These are phyloP conservation scores for Theobroma cacao DNA, from an alignment of 345 rosid species.

Conservation along the genomic window DNA sequence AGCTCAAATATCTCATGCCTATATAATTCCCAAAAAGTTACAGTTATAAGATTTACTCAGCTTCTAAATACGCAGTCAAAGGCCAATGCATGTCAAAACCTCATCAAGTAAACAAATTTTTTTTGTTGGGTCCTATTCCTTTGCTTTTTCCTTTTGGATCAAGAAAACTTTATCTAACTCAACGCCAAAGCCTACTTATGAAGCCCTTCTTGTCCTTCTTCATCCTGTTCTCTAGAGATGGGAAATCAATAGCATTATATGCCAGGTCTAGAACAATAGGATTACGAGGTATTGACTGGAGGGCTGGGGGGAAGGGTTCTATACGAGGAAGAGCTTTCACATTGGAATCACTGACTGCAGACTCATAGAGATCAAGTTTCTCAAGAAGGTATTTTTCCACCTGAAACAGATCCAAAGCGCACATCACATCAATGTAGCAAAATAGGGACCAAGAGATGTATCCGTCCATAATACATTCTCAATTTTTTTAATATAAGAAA, in stretches of 20 bases:
- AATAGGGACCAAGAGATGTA: neutral
- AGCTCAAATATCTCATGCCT: neutral
- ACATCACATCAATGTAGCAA: neutral
- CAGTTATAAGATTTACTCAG: slow-evolving; percentile 12
- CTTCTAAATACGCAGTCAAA: neutral
- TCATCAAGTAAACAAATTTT: neutral
- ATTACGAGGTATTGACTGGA: slow-evolving; percentile 63
- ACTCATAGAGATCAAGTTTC: slow-evolving; percentile 78
- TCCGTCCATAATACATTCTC: neutral
- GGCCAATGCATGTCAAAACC: neutral
- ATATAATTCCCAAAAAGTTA: neutral
- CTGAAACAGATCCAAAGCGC: slow-evolving; percentile 32
- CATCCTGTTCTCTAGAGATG: slow-evolving; percentile 77
- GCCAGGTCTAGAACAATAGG: slow-evolving; percentile 91
- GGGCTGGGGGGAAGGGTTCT: slow-evolving; percentile 84
- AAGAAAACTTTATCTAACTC: slow-evolving; percentile 19
- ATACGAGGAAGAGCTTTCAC: slow-evolving; percentile 59
- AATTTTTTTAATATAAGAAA: neutral
- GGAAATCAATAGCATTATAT: slow-evolving; percentile 64
- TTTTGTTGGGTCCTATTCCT: neutral
- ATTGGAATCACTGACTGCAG: slow-evolving; percentile 69
- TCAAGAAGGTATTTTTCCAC: slow-evolving; percentile 70
- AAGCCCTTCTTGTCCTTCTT: slow-evolving; percentile 77
- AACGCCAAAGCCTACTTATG: slow-evolving; percentile 69
- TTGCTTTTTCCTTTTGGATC: neutral